Evolutionary conservation across 1,139 yeast genomes (phyloP), one percentile per base, ranked within the genome.

Genomic region (Hemisphaericaspora xylofermentans): DNA sequence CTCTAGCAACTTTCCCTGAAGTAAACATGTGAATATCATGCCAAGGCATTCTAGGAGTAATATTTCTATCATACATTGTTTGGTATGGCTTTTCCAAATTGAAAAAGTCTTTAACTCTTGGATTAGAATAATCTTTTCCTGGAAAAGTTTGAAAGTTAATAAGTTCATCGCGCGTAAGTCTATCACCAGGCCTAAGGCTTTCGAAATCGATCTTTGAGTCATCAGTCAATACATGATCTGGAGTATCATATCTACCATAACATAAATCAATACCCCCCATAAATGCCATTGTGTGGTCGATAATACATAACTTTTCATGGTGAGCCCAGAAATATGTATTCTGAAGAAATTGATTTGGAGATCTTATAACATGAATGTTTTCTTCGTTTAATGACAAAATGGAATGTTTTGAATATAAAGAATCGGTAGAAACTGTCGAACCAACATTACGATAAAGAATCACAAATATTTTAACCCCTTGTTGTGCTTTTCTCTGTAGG

Each of bases 291-390:
- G 93, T 83, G 50, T 87, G 88, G 62, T 94, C 99, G 43, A 94
- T 70, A 33, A 93, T 77, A 51, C 94, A 82, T 43, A 94, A 65
- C 58, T 94, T 94, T 59, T 94, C 99, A 64, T 94, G 99, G 67
- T 94, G 99, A 0, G 99, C 98, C 98, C 98, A 94, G 60, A 94
- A 94, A 55, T 82, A 88, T 0, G 96, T 89, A 55, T 91, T 89
- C 59, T 93, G 98, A 41, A 88, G 69, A 58, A 94, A 78, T 61
- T 94, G 99, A 52, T 93, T 91, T 4, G 99, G 99, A 1, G 98
- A 91, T 52, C 99, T 78, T 50, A 93, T 79, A 15, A 93, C 91
- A 63, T 87, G 93, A 43, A 94, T 81, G 56, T 94, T 94, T 22
- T 82, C 85, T 38, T 71, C 76, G 60, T 91, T 89, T 41, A 94